Percentiles rank a stretch among this genome's conserved stretches.
These are phyloP conservation scores for Phragmites australis DNA, from an alignment of 176 grass and related monocot genomes.

Conservation along the genomic window DNA sequence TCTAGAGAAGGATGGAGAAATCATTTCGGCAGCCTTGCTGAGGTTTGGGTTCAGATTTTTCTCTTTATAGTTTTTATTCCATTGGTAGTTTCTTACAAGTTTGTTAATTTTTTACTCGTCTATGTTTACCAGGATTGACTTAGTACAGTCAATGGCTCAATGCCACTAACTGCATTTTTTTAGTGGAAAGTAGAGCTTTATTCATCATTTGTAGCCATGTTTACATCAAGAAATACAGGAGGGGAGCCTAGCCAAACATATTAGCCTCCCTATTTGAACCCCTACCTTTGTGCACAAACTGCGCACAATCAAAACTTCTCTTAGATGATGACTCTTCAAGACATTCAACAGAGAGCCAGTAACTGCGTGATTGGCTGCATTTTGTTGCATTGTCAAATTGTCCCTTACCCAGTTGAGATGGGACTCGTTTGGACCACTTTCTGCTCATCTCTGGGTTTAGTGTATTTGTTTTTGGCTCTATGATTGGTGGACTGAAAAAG, in stretches of 20 bases:
- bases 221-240: too few species aligned
- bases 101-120: not conserved
- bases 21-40: conserved; percentile 61
- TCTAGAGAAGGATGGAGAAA: conserved; percentile 71
- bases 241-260: too few species aligned
- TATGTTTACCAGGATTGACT: not conserved
- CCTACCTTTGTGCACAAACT: too few species aligned
- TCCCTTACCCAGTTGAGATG: not conserved
- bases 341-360: too few species aligned
- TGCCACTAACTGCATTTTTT: too few species aligned
- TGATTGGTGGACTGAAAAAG: not conserved
- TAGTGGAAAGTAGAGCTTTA: too few species aligned
- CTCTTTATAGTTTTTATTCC: not conserved
- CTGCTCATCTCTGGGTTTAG: not conserved
- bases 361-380: not conserved
- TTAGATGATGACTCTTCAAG: not conserved
- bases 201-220: too few species aligned
- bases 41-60: conserved; percentile 40
- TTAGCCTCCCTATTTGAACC: too few species aligned
- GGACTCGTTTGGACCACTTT: not conserved
- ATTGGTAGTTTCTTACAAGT: not conserved
- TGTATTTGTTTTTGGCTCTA: not conserved
- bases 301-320: not conserved
- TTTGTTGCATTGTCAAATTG: not conserved
- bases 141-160: not conserved